These are phyloP conservation scores for Chamaenerion angustifolium DNA, from an alignment of 345 rosid species.

Conservation along the genomic window DNA sequence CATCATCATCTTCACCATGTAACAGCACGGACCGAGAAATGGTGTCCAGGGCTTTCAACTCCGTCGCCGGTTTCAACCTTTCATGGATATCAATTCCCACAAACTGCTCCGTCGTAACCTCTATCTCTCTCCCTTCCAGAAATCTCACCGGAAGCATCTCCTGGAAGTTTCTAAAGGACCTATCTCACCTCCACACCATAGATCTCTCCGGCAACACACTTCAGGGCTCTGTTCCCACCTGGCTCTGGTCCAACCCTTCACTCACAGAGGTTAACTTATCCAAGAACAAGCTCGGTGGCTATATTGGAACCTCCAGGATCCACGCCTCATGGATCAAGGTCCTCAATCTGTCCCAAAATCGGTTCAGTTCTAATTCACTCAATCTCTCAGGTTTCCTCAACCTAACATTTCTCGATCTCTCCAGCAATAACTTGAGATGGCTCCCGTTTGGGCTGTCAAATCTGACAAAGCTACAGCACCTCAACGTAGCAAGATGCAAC, in stretches of 20 bases:
- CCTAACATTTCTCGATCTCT: conserved; percentile 46
- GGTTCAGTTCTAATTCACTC: conserved; percentile 44
- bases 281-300: conserved; percentile 11
- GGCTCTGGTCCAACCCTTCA: conserved; percentile 47
- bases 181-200: conserved; percentile 34
- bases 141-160: conserved; percentile 52
- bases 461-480: conserved; percentile 29
- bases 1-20: conserved; percentile 10
- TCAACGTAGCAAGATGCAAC: conserved; percentile 56
- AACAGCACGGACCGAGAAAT: conserved; percentile 25
- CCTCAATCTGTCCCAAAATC: conserved; percentile 59
- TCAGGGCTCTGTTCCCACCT: conserved; percentile 49
- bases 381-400: conserved; percentile 39
- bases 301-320: conserved; percentile 16
- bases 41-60: conserved; percentile 43
- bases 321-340: conserved; percentile 26
- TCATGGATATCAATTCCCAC: conserved; percentile 29
- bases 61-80: conserved; percentile 51
- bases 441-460: conserved; percentile 41
- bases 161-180: conserved; percentile 45
- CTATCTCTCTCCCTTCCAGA: conserved; percentile 38
- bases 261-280: conserved; percentile 20
- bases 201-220: conserved; percentile 71
- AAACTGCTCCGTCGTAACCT: conserved; percentile 34
- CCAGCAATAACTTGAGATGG: conserved; percentile 34